Conservation (phyloP, 2,329 filamentous ascomycete genomes). For the Penicillium frequentans region DNA sequence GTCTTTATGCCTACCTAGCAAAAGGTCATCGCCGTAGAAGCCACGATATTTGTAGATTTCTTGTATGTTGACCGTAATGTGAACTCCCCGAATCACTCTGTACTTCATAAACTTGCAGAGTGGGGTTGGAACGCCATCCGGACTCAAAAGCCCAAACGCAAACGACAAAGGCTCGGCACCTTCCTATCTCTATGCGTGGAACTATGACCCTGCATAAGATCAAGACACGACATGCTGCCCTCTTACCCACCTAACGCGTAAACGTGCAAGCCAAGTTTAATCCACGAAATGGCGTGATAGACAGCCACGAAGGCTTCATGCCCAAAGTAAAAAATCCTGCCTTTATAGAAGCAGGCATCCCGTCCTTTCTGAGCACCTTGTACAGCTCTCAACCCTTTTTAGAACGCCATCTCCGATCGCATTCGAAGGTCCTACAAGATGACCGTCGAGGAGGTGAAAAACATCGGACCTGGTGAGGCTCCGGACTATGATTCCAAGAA, state of each 20-base stretch:
- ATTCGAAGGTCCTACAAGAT: conserved; percentile 5
- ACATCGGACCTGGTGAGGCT: not conserved
- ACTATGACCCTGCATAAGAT: not conserved
- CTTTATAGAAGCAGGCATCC: not conserved
- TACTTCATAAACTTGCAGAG: too few relatives aligned
- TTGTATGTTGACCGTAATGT: not conserved
- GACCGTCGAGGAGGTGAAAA: conserved; percentile 18
- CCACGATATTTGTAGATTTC: not conserved
- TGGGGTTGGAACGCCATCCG: not conserved
- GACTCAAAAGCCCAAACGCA: not conserved
- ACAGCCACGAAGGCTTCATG: conserved; percentile 5
- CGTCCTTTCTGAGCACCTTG: not conserved
- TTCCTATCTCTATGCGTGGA: too few relatives aligned
- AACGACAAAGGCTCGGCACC: not conserved
- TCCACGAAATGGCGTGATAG: conserved; percentile 27
- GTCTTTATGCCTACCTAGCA: too few relatives aligned
- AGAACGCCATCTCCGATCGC: not conserved
- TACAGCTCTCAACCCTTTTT: not conserved
- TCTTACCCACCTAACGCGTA: not conserved
- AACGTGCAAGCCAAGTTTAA: not conserved
- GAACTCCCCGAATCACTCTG: too few relatives aligned
- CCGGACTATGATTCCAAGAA: conserved; percentile 9
- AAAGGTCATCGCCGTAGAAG: not conserved
- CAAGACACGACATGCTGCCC: not conserved
- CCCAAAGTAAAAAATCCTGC: not conserved